phyloP scores from a whole-genome alignment of 805 yeast species.

The Komagataella pseudopastoris region DNA sequence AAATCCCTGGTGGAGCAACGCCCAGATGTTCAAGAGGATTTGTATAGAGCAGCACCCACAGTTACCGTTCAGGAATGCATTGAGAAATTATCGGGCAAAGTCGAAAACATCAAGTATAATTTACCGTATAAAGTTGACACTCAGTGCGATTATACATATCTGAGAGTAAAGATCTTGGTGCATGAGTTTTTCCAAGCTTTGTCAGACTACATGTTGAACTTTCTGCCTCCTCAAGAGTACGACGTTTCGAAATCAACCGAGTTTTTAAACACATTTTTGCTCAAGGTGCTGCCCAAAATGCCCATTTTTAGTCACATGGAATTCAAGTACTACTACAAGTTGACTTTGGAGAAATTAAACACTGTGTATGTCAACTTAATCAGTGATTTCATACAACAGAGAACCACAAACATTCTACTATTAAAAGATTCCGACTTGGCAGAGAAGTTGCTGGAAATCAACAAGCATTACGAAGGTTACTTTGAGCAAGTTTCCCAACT shows the following conservation, averaged over 20 bases:
- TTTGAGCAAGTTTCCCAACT: slow-evolving; percentile 13
- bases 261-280: slow-evolving; percentile 46
- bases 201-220: slow-evolving; percentile 61
- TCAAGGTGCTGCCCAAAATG: slow-evolving; percentile 42
- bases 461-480: slow-evolving; percentile 15
- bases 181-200: slow-evolving; percentile 59
- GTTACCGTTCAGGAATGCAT: slow-evolving; percentile 42
- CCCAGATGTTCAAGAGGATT: slow-evolving; percentile 45
- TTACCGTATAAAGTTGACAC: slow-evolving; percentile 71
- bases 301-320: slow-evolving; percentile 54
- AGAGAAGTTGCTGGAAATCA: slow-evolving; percentile 12
- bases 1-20: slow-evolving; percentile 38
- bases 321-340: slow-evolving; percentile 28
- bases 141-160: slow-evolving; percentile 61
- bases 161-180: slow-evolving; percentile 55
- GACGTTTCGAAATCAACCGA: slow-evolving; percentile 39
- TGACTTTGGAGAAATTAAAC: slow-evolving; percentile 20
- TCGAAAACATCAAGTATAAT: slow-evolving; percentile 27
- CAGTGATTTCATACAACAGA: slow-evolving; percentile 14
- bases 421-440: slow-evolving; percentile 19
- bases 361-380: slow-evolving; percentile 14
- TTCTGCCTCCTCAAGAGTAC: slow-evolving; percentile 57
- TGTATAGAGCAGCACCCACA: slow-evolving; percentile 39
- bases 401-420: slow-evolving; percentile 17
- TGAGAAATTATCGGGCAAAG: slow-evolving; percentile 30